Conservation (phyloP, 2,329 filamentous ascomycete species). For the Talaromyces rugulosus region DNA sequence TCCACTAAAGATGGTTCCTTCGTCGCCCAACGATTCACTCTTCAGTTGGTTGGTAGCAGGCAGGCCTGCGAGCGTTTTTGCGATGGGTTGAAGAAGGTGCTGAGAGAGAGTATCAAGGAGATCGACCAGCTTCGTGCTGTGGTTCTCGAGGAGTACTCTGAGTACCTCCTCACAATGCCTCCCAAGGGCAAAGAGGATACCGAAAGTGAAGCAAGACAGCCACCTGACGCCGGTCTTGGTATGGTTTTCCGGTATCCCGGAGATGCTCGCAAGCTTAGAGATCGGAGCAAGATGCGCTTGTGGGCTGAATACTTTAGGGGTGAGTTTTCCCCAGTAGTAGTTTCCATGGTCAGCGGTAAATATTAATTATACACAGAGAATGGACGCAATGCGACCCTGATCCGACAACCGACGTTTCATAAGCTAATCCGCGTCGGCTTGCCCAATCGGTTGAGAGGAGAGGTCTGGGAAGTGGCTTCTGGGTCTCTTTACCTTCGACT, state of each 20-base stretch:
- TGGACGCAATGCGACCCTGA: conserved; percentile 83
- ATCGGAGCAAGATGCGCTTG: conserved; percentile 93
- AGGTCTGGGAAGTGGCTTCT: conserved; percentile 93
- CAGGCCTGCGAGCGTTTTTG: conserved; percentile 93
- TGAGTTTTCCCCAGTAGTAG: conserved; percentile 15
- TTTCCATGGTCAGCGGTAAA: conserved; percentile 10
- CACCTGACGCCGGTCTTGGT: conserved; percentile 89
- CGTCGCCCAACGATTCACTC: conserved; percentile 79
- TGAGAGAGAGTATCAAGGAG: conserved; percentile 81
- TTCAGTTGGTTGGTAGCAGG: conserved; percentile 84
- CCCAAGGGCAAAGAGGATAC: conserved; percentile 52
- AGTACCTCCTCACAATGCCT: conserved; percentile 61
- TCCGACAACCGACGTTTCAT: conserved; percentile 95
- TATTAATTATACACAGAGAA: conserved; percentile 58
- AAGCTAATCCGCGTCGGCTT: conserved; percentile 94
- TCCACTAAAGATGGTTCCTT: conserved; percentile 50
- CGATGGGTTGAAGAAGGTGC: conserved; percentile 85
- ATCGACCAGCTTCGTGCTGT: conserved; percentile 80
- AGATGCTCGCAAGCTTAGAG: conserved; percentile 86
- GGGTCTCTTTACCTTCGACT: conserved; percentile 85
- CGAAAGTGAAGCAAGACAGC: conserved; percentile 42
- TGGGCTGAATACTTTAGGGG: conserved; percentile 91
- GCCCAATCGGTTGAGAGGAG: conserved; percentile 85
- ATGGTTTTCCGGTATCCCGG: conserved; percentile 93
- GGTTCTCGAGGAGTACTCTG: conserved; percentile 82